Evolutionary conservation across 345 rosid genomes (phyloP), one percentile per base, ranked within the genome.

Genomic region (Combretum micranthum): DNA sequence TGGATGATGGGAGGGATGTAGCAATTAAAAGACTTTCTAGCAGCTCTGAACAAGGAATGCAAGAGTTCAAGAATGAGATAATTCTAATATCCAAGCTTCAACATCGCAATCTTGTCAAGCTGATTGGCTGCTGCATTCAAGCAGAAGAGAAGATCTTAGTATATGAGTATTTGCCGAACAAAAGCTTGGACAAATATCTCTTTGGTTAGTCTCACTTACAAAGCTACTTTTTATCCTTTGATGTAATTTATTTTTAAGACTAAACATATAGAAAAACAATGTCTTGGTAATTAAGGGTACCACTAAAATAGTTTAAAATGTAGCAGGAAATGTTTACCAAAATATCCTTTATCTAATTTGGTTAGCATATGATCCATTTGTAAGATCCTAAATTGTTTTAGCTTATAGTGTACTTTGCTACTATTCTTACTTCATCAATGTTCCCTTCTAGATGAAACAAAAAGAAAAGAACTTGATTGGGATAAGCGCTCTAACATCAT

Each of bases 81-180:
- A n/a, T n/a, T n/a, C n/a, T n/a, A n/a, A 82, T 87, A 22, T 69
- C 91, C 1, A 78, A 74, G 57, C 73, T 87, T 18, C 91, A 87
- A 57, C 90, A 87, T 59, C 59, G 79, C 32, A 84, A 84, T 50
- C 77, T 87, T 15, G 89, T 87, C 53, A 82, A 62, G 22, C 73
- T 84, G 46, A 58, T 78, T 1, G 87, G 95, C 2, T 84, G 85
- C 56, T 87, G 91, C 53, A 55, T 72, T 48, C 71, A 84, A 60
- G 68, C 70, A 42, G 87, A 77, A 44, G 91, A 87, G 22, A 59
- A n/a, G n/a, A n/a, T n/a, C n/a, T n/a, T n/a, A n/a, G n/a, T n/a
- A n/a, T n/a, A n/a, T n/a, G n/a, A n/a, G n/a, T n/a, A n/a, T n/a
- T n/a, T n/a, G n/a, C n/a, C n/a, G n/a, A n/a, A n/a, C n/a, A n/a